phyloP scores from a whole-genome alignment of 1,284 basidiomycete genomes.

The Pyrrhoderma lamaoense region DNA sequence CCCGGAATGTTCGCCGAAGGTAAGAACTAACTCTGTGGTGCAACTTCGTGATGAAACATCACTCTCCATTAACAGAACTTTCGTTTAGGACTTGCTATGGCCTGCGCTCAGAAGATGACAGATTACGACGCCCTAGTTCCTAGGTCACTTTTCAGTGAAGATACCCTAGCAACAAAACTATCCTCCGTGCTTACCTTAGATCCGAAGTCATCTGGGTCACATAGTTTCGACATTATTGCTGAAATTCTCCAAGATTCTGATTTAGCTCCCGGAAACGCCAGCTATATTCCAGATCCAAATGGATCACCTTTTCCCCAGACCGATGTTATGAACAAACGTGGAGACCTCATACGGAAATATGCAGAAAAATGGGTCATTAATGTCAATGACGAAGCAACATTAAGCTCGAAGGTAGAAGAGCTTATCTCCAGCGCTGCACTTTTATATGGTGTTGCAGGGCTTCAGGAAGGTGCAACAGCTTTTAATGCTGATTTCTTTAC shows the following conservation, averaged over 20 bases:
- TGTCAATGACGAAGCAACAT: constrained; percentile 24
- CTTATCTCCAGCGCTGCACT: constrained; percentile 35
- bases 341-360: constrained; percentile 35
- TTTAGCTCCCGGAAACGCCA: constrained; percentile 23
- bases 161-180: neutral
- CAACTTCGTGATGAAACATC: too few relatives aligned
- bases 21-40: constrained; percentile 25
- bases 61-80: neutral
- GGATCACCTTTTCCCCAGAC: constrained; percentile 15
- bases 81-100: constrained; percentile 12
- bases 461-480: constrained; percentile 18
- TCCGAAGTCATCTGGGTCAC: constrained; percentile 16
- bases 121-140: constrained; percentile 13
- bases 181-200: neutral
- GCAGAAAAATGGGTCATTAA: constrained; percentile 41
- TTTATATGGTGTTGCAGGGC: constrained; percentile 39
- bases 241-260: constrained; percentile 38
- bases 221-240: constrained; percentile 40
- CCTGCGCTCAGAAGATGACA: constrained; percentile 1
- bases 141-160: constrained; percentile 1
- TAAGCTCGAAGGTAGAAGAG: constrained; percentile 32
- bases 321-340: constrained; percentile 29
- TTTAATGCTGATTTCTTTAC: constrained; percentile 21
- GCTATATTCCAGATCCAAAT: neutral
- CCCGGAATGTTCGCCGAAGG: constrained; percentile 61